Evolutionary conservation across 306 rosid species (phyloP).

Genomic region (Castanopsis chinensis): DNA sequence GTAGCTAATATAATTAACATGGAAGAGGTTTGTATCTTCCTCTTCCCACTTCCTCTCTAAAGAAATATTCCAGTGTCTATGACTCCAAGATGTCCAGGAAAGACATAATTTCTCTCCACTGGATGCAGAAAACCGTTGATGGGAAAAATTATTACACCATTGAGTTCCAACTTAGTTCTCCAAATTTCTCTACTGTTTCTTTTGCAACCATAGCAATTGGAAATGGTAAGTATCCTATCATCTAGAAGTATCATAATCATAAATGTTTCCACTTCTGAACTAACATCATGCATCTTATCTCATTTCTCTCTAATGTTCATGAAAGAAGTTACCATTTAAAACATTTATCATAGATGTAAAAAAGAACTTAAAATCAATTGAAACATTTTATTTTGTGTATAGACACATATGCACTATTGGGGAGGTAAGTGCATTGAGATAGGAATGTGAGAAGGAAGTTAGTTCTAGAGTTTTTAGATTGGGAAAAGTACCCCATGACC

Average conservation of each 20-base stretch:
- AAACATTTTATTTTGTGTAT: too few relatives aligned
- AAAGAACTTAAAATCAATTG: too few relatives aligned
- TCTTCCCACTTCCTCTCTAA: background rate
- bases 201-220: slow-evolving; percentile 86
- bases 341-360: too few relatives aligned
- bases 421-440: background rate
- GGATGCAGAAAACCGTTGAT: slow-evolving; percentile 61
- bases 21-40: slow-evolving; percentile 63
- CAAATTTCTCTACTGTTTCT: slow-evolving; percentile 58
- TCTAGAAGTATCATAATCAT: background rate
- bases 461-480: too few relatives aligned
- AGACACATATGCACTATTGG: too few relatives aligned
- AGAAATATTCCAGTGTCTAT: background rate
- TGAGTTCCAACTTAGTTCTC: slow-evolving; percentile 72
- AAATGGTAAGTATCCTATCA: slow-evolving; percentile 55
- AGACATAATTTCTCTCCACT: slow-evolving; percentile 3
- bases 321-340: too few relatives aligned
- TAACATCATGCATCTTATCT: background rate
- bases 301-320: background rate
- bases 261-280: slow-evolving; percentile 3
- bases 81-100: slow-evolving; percentile 4
- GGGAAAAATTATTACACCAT: slow-evolving; percentile 88
- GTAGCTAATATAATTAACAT: slow-evolving; percentile 56
- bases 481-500: too few relatives aligned
- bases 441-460: background rate